These are phyloP conservation scores for Ophiostoma pallidulum DNA, from an alignment of 2,329 filamentous ascomycete species.

Conservation along the genomic window DNA sequence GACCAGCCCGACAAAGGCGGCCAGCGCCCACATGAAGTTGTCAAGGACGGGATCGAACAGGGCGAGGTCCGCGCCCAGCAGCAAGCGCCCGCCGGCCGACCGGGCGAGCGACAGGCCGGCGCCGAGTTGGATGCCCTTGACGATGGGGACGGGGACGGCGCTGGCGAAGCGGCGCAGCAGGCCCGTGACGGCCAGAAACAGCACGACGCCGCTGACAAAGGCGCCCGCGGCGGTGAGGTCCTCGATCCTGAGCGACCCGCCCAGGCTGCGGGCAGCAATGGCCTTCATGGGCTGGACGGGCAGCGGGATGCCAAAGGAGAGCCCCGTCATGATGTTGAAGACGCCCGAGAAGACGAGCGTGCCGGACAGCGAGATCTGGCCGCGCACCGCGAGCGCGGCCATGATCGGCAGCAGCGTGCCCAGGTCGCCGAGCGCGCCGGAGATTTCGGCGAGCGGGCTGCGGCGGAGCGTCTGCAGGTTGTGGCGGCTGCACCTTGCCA, in stretches of 20 bases:
- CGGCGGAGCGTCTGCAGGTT: constrained; percentile 40
- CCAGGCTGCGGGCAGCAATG: constrained; percentile 83
- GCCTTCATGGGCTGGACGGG: constrained; percentile 87
- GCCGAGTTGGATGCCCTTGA: constrained; percentile 92
- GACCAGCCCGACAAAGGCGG: constrained; percentile 62
- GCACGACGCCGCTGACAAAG: constrained; percentile 63
- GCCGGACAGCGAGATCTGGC: constrained; percentile 69
- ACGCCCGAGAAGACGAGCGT: constrained; percentile 84
- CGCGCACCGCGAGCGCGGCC: constrained; percentile 70
- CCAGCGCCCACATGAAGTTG: constrained; percentile 68
- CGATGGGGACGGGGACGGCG: constrained; percentile 74
- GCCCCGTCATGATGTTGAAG: constrained; percentile 76
- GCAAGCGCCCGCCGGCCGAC: constrained; percentile 57
- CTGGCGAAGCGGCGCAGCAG: constrained; percentile 63
- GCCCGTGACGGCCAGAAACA: constrained; percentile 70
- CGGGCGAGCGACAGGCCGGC: constrained; percentile 77
- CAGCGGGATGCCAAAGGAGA: constrained; percentile 76
- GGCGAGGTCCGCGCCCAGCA: constrained; percentile 57
- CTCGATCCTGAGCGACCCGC: too few relatives aligned
- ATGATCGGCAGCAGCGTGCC: constrained; percentile 84
- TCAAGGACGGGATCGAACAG: constrained; percentile 52
- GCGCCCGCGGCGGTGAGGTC: constrained; percentile 77
- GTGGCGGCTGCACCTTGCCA: constrained; percentile 31
- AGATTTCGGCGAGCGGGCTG: constrained; percentile 60
- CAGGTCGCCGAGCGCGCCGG: constrained; percentile 77